phyloP scores from a whole-genome alignment of 352 stramenopile species.

The Phytophthora sp. region DNA sequence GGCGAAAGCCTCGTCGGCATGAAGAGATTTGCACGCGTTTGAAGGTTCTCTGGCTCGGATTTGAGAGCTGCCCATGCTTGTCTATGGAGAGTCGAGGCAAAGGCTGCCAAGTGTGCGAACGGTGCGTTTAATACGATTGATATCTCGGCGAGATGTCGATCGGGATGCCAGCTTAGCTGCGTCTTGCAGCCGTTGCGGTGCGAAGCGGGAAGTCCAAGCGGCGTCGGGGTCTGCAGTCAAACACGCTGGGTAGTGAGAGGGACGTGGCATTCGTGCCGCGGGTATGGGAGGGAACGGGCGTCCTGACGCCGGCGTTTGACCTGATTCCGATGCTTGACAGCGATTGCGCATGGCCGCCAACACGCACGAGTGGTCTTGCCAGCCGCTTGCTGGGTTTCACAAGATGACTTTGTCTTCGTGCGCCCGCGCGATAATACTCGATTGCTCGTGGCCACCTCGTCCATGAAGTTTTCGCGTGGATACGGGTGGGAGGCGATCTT shows the following conservation, averaged over 20 bases:
- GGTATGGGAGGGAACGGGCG: slow-evolving; percentile 3
- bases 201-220: neutral
- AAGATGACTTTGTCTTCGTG: neutral
- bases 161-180: no score
- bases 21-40: slow-evolving; percentile 16
- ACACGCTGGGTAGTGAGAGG: neutral
- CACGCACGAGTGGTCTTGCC: neutral
- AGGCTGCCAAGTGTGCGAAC: no score
- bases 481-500: neutral
- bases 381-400: slow-evolving; percentile 2
- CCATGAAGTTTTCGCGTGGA: slow-evolving; percentile 3
- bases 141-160: no score
- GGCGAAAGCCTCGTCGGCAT: no score
- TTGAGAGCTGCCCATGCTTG: neutral
- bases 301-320: neutral
- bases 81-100: neutral
- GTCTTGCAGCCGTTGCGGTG: no score
- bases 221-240: slow-evolving; percentile 3
- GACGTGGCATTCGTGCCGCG: slow-evolving; percentile 11
- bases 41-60: slow-evolving; percentile 3
- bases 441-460: slow-evolving; percentile 10
- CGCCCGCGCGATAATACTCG: neutral
- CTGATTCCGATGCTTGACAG: neutral
- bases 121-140: no score
- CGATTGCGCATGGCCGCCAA: slow-evolving; percentile 10